Conservation (phyloP, 2,329 filamentous ascomycete species). For the Lachnellula subtilissima region DNA sequence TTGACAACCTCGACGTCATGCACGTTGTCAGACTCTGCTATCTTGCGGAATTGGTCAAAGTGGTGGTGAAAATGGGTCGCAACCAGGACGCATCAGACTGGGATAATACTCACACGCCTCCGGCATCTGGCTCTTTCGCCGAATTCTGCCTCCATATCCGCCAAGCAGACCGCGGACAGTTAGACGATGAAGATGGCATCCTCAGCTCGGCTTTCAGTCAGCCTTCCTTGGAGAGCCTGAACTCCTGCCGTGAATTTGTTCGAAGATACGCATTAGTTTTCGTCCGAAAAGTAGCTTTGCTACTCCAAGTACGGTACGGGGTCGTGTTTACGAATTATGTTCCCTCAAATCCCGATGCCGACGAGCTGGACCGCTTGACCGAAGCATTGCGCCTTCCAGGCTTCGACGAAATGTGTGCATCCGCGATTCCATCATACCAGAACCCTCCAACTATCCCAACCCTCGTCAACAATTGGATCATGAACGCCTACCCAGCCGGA, state of each 20-base stretch:
- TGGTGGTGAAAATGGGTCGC: slow-evolving; percentile 55
- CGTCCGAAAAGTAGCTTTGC: slow-evolving; percentile 75
- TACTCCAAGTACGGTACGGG: slow-evolving; percentile 83
- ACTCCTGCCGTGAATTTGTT: slow-evolving; percentile 54
- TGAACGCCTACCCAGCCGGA: slow-evolving; percentile 6
- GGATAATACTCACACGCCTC: slow-evolving; percentile 2
- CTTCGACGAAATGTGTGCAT: slow-evolving; percentile 68
- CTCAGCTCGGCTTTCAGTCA: slow-evolving; percentile 48
- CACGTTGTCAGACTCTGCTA: slow-evolving; percentile 84
- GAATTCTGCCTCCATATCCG: slow-evolving; percentile 23
- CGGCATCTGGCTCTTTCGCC: slow-evolving; percentile 18
- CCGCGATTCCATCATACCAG: slow-evolving; percentile 4
- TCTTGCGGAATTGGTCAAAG: slow-evolving; percentile 83
- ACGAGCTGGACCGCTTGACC: slow-evolving; percentile 79
- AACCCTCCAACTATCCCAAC: slow-evolving; percentile 32
- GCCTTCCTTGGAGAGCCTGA: slow-evolving; percentile 46
- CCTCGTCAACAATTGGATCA: slow-evolving; percentile 67
- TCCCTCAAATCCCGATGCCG: slow-evolving; percentile 56
- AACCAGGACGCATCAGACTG: slow-evolving; percentile 49
- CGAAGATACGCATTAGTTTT: slow-evolving; percentile 86
- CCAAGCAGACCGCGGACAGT: slow-evolving; percentile 6
- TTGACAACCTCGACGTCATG: slow-evolving; percentile 67
- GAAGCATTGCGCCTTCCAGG: slow-evolving; percentile 70
- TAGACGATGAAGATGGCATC: slow-evolving; percentile 22
- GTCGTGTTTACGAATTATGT: slow-evolving; percentile 76